phyloP scores from a whole-genome alignment of 2,329 filamentous ascomycete species.

The Fusarium pseudonygamai region DNA sequence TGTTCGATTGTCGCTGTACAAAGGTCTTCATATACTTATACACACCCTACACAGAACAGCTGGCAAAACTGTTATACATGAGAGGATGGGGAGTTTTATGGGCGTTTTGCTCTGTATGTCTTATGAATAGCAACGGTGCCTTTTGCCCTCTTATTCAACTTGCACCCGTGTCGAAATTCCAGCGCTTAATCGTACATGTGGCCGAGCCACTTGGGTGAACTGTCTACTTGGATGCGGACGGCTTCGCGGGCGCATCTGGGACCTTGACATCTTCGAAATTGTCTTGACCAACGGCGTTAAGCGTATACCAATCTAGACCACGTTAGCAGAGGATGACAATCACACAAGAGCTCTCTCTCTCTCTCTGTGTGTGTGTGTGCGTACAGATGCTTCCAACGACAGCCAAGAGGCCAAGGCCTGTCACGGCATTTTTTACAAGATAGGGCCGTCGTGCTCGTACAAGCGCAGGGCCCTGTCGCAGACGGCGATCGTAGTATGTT shows the following conservation, averaged over 20 bases:
- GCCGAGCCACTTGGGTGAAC: background rate
- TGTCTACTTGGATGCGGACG: conserved; percentile 51
- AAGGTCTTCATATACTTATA: conserved; percentile 32
- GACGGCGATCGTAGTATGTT: conserved; percentile 92
- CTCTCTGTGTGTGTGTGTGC: conserved; percentile 43
- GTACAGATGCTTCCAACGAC: conserved; percentile 89
- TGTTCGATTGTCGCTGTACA: conserved; percentile 38
- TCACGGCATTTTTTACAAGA: conserved; percentile 86
- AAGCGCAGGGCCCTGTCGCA: conserved; percentile 86
- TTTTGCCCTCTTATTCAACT: conserved; percentile 15
- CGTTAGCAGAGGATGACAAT: conserved; percentile 24
- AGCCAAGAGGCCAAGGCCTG: conserved; percentile 77
- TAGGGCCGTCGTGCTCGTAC: conserved; percentile 93
- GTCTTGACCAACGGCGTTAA: conserved; percentile 91
- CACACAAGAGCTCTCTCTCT: conserved; percentile 41
- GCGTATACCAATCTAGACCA: conserved; percentile 65
- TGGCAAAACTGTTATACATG: conserved; percentile 39
- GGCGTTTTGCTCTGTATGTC: conserved; percentile 33
- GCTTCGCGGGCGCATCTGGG: conserved; percentile 73
- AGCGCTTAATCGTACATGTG: conserved; percentile 14
- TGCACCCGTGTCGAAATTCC: background rate
- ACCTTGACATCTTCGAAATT: conserved; percentile 96
- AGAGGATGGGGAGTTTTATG: conserved; percentile 18
- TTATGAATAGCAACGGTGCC: conserved; percentile 27
- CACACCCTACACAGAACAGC: conserved; percentile 28